Percentiles rank a stretch among this genome's conserved stretches.
Conservation (phyloP, 805 yeast genomes). For the Candida verbasci region DNA sequence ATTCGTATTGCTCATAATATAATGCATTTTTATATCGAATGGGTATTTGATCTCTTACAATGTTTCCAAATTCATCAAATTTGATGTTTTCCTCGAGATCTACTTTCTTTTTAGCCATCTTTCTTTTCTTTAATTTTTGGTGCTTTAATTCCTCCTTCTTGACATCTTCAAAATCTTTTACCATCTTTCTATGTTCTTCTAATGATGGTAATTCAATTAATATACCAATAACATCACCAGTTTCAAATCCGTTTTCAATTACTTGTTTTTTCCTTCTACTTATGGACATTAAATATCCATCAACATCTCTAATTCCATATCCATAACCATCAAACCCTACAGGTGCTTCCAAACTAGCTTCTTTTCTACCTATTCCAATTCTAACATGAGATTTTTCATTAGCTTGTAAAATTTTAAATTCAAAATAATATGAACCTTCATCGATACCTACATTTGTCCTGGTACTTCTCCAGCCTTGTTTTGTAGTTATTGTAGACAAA, state of each 20-base stretch:
- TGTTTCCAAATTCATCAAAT: slow-evolving; percentile 32
- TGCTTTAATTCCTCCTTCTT: slow-evolving; percentile 4
- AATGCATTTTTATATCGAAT: slow-evolving; percentile 73
- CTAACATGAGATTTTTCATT: slow-evolving; percentile 58
- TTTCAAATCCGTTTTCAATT: slow-evolving; percentile 49
- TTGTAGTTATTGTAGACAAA: slow-evolving; percentile 46
- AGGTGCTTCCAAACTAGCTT: slow-evolving; percentile 89
- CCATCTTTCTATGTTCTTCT: slow-evolving; percentile 39
- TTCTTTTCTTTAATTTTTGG: slow-evolving; percentile 12
- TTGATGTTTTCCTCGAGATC: slow-evolving; percentile 13
- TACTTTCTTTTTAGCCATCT: slow-evolving; percentile 14
- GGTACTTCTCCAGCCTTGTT: slow-evolving; percentile 75
- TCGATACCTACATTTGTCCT: slow-evolving; percentile 70
- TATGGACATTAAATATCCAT: slow-evolving; percentile 71
- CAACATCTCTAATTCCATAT: slow-evolving; percentile 79
- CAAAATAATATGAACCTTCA: slow-evolving; percentile 80
- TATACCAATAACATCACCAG: slow-evolving; percentile 84
- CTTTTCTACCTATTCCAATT: slow-evolving; percentile 78
- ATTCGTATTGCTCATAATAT: slow-evolving; percentile 84
- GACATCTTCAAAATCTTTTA: slow-evolving; percentile 22
- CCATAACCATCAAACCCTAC: slow-evolving; percentile 95
- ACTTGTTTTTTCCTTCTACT: slow-evolving; percentile 57
- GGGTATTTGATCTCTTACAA: slow-evolving; percentile 81
- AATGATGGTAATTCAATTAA: slow-evolving; percentile 63
- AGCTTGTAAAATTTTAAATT: slow-evolving; percentile 54